Evolutionary conservation across 2,329 filamentous ascomycete species (phyloP), one percentile per base, ranked within the genome.

Genomic region (Rhinocladiella similis): DNA sequence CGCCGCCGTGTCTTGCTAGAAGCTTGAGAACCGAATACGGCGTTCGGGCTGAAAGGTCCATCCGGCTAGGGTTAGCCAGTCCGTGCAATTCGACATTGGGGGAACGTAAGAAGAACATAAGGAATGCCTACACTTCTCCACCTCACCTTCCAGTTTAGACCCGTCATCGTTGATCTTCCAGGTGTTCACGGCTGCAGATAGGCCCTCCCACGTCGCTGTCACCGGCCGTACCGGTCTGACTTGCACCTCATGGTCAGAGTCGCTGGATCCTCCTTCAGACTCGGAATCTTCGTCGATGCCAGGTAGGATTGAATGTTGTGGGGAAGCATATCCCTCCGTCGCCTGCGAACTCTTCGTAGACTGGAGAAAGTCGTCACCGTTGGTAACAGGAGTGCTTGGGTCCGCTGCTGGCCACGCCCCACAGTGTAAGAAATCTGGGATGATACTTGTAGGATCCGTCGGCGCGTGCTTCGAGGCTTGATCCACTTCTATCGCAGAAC

Each of bases 21-120:
- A 57, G 55, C 45, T 53, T 50, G 25, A 57, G 38, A n/a, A 57
- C 50, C n/a, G 55, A 57, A 47, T 57, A 57, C 19, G 55, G 55
- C 12, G 47, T 39, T 18, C 47, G 53, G 25, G 43, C 50, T 57
- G 46, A n/a, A 35, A 19, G n/a, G 18, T 5, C 38, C 5, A 16
- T 10, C 16, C 33, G 14, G 29, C 46, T 7, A 55, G 25, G 25
- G 22, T 42, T 9, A 22, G 22, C 27, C 9, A 19, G n/a, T 38
- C 29, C 20, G 14, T 12, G 18, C 19, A 20, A 45, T 39, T 35
- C 14, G 19, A 41, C 36, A 33, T 35, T n/a, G 29, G 10, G 18
- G 18, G 14, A 33, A 12, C 3, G 10, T 4, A 33, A 33, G 29
- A 33, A 33, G 10, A 33, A 33, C 6, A 33, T 7, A 12, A 10